Evolutionary conservation across 768 basidiomycete species (phyloP).

Genomic region (Gyrodon lividus): DNA sequence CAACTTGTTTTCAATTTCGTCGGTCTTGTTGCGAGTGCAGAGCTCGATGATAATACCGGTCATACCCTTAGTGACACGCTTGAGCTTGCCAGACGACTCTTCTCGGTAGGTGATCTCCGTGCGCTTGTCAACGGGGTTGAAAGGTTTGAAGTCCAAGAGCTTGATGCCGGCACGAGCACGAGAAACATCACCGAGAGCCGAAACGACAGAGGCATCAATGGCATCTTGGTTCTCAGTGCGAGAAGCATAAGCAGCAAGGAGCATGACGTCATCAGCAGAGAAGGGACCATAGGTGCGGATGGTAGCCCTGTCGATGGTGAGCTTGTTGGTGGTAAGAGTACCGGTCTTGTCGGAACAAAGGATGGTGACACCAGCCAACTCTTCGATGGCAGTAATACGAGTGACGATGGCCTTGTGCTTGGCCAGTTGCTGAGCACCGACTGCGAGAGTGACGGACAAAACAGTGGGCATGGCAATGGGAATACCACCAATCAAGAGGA

Average conservation of each 20-base stretch:
- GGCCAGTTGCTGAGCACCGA: constrained; percentile 97
- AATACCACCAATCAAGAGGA: constrained; percentile 99
- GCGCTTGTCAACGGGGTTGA: constrained; percentile 99
- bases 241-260: constrained; percentile 92
- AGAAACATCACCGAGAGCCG: constrained; percentile 66
- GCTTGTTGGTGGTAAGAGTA: constrained; percentile 98
- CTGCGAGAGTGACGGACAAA: constrained; percentile 95
- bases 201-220: constrained; percentile 86
- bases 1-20: constrained; percentile 85
- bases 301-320: constrained; percentile 92
- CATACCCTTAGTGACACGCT: constrained; percentile 99
- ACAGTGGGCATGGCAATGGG: constrained; percentile 99
- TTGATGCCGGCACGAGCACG: constrained; percentile 91
- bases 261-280: constrained; percentile 86
- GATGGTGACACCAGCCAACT: constrained; percentile 97
- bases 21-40: constrained; percentile 96
- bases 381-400: constrained; percentile 98
- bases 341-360: constrained; percentile 99
- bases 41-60: constrained; percentile 98
- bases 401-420: constrained; percentile 99
- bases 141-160: constrained; percentile 98
- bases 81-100: constrained; percentile 90
- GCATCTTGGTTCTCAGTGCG: constrained; percentile 99
- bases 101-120: constrained; percentile 98
- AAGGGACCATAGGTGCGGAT: constrained; percentile 90